Conservation (phyloP, 257 asterid genomes). For the Penstemon eatonii region DNA sequence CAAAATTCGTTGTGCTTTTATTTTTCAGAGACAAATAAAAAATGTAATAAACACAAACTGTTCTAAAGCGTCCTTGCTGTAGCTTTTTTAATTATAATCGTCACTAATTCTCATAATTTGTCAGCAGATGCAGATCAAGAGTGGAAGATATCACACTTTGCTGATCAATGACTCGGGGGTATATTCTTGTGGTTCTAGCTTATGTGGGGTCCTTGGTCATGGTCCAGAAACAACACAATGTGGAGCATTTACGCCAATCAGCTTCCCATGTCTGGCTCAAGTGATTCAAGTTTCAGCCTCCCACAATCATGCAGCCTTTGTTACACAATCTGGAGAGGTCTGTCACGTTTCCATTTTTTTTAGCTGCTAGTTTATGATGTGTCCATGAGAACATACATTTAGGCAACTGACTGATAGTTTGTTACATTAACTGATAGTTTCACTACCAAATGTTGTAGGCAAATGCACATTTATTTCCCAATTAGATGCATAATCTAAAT, state of each 20-base stretch:
- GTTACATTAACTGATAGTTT: neutral
- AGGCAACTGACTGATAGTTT: neutral
- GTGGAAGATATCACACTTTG: slow-evolving; percentile 83
- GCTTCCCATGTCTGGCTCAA: slow-evolving; percentile 57
- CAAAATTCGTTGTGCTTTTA: neutral
- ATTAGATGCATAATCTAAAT: slow-evolving; percentile 16
- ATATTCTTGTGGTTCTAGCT: slow-evolving; percentile 84
- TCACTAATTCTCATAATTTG: slow-evolving; percentile 31
- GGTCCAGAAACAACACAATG: slow-evolving; percentile 79
- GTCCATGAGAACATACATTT: neutral
- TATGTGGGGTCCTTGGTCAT: slow-evolving; percentile 93
- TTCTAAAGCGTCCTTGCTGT: neutral
- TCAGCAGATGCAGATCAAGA: slow-evolving; percentile 83
- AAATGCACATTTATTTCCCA: neutral
- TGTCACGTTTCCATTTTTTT: slow-evolving; percentile 19
- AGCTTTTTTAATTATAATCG: neutral
- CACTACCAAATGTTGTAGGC: neutral
- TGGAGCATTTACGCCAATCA: slow-evolving; percentile 63
- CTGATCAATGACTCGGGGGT: slow-evolving; percentile 60
- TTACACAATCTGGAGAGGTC: slow-evolving; percentile 77
- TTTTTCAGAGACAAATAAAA: neutral
- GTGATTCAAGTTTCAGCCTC: slow-evolving; percentile 77
- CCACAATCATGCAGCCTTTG: slow-evolving; percentile 88
- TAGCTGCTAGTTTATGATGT: slow-evolving; percentile 14
- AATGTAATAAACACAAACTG: neutral